Base-by-base conservation (phyloP, 331 rosid genomes). In the Acacia concinna region DNA sequence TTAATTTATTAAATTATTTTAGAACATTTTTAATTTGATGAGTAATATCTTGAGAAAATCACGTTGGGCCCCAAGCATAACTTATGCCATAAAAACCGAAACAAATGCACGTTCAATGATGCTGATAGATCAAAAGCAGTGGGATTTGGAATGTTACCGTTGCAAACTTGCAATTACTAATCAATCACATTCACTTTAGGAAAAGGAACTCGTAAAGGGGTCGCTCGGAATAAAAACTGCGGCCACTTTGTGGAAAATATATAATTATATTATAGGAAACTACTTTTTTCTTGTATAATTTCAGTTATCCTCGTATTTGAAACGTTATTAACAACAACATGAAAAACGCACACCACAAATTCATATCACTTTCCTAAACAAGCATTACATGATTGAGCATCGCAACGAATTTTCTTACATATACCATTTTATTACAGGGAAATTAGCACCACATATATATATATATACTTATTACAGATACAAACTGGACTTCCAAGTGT, bases 91-190 rank as follows among this genome's bases (percentile, higher is more conserved):
- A 66, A 46, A 80, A 76, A 76, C 78, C 51, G 76, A 77, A 82
- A 62, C 74, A 68, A 80, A 60, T 68, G 62, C 18, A 15, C 65
- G 77, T 73, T 74, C 37, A 81, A 78, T 79, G 70, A 56, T 30
- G 62, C 38, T 57, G 64, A 60, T 37, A 64, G 85, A 84, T 79
- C 65, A 37, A 80, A 80, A 40, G 52, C 59, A 23, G 31, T 56
- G 5, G 15, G 63, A 28, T 20, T 68, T 79, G 66, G 74, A 76
- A 70, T 69, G 47, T 83, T 54, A 69, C 89, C 89, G 89, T 86
- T 86, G 85, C 11, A 38, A 38, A 38, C 41, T 38, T 38, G 41
- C 71, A 21, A 30, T 46, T 60, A n/a, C 68, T 71, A 51, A 57
- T 76, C 54, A 51, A 57, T 76, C 54, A 34, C 63, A 74, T 57